Conservation (phyloP, 768 basidiomycete species). For the Calocera viscosa region DNA sequence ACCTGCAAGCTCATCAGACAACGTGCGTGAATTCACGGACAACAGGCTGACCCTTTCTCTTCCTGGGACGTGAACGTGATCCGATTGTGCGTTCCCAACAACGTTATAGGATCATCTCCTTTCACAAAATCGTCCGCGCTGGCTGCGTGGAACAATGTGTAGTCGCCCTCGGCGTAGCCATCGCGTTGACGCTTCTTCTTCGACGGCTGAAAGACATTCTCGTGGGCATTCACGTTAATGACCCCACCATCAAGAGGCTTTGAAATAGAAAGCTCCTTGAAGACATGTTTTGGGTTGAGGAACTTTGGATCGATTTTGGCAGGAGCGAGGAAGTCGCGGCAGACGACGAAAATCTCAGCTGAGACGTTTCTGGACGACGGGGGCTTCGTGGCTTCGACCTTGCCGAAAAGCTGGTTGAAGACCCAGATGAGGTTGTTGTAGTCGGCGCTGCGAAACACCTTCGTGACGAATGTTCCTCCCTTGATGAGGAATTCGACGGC, state of each 20-base stretch:
- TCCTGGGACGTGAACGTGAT: conserved; percentile 69
- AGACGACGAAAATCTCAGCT: conserved; percentile 98
- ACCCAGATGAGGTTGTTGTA: conserved; percentile 99
- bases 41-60: conserved; percentile 55
- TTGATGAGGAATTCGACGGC: conserved; percentile 88
- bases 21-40: conserved; percentile 8
- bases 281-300: conserved; percentile 92
- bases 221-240: conserved; percentile 8
- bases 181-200: conserved; percentile 88
- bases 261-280: conserved; percentile 65
- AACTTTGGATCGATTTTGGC: conserved; percentile 96
- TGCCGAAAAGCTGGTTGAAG: conserved; percentile 88
- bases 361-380: conserved; percentile 98
- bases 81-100: conserved; percentile 67
- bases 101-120: conserved; percentile 55
- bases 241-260: not conserved
- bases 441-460: conserved; percentile 95
- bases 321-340: conserved; percentile 86
- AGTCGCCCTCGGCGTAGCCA: conserved; percentile 90
- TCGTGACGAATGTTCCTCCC: conserved; percentile 93
- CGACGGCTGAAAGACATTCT: conserved; percentile 90
- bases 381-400: conserved; percentile 97
- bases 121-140: conserved; percentile 59
- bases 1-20: conserved; percentile 33
- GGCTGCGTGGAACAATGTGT: conserved; percentile 70